A percentile compares a stretch with the other conserved stretches of the same genome.
Conservation (phyloP, 148 eudicot genomes). For the Camellia japonica region DNA sequence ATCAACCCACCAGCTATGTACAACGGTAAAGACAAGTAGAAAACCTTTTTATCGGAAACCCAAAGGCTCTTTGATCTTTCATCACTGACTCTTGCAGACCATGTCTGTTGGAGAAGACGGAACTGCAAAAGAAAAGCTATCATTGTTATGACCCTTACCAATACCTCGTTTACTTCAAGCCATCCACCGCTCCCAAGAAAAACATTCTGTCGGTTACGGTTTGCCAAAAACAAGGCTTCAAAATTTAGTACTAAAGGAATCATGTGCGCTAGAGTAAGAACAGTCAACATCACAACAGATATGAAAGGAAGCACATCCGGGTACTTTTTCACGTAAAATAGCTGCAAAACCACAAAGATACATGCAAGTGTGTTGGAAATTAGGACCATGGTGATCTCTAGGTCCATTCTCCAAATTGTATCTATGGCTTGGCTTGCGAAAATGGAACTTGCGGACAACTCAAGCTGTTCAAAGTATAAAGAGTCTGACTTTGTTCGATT, state of each 20-base stretch:
- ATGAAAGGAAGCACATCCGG: constrained; percentile 61
- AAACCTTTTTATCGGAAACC: constrained; percentile 65
- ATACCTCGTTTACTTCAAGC: constrained; percentile 86
- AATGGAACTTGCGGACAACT: constrained; percentile 51
- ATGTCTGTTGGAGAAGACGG: constrained; percentile 76
- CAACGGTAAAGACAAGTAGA: constrained; percentile 52
- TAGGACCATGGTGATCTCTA: constrained; percentile 80
- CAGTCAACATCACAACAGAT: constrained; percentile 68
- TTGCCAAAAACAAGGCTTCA: constrained; percentile 67
- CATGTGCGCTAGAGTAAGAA: constrained; percentile 74
- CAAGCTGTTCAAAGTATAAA: constrained; percentile 62
- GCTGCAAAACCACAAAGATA: constrained; percentile 68
- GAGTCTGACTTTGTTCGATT: constrained; percentile 57
- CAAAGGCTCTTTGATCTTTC: constrained; percentile 39
- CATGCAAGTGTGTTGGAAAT: constrained; percentile 81
- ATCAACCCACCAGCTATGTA: constrained; percentile 56
- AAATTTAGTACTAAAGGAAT: constrained; percentile 75
- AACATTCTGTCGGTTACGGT: constrained; percentile 46
- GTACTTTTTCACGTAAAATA: constrained; percentile 62
- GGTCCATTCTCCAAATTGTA: constrained; percentile 82
- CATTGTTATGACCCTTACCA: constrained; percentile 89
- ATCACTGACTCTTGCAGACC: constrained; percentile 60
- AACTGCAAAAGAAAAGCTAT: constrained; percentile 78
- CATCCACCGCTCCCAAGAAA: constrained; percentile 67
- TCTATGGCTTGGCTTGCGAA: constrained; percentile 42